These are phyloP conservation scores for Mycena sp. DNA, from an alignment of 1,284 basidiomycete species.

Conservation along the genomic window DNA sequence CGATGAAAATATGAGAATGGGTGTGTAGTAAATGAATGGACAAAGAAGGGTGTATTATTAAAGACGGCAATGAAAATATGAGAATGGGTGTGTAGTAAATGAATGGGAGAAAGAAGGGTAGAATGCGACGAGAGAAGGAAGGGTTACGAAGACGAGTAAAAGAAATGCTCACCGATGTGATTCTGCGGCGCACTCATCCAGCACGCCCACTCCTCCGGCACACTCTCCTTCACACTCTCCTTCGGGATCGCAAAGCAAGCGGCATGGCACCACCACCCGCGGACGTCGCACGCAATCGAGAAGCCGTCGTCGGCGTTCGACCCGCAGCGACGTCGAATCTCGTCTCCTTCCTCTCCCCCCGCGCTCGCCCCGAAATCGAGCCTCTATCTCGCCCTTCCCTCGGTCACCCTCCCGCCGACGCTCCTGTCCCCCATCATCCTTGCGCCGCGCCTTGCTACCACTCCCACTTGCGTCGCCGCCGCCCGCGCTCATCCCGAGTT, in stretches of 20 bases:
- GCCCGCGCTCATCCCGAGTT: neutral
- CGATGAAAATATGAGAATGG: too few species aligned
- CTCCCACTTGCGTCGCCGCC: neutral
- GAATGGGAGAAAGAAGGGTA: too few species aligned
- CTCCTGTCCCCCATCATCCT: neutral
- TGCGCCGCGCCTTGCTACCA: neutral
- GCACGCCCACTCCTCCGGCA: neutral
- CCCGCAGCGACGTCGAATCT: neutral
- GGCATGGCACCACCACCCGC: constrained; percentile 7
- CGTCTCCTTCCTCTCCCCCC: neutral
- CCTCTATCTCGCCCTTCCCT: constrained; percentile 11
- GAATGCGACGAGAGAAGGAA: too few species aligned
- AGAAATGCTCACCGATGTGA: too few species aligned
- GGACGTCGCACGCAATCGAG: neutral
- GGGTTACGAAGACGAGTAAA: too few species aligned
- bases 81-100: too few species aligned
- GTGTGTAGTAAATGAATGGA: too few species aligned
- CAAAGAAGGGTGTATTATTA: too few species aligned
- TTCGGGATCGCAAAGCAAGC: neutral
- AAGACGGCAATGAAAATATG: too few species aligned
- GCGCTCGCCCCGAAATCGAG: neutral
- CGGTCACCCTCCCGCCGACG: too few species aligned
- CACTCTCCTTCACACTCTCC: neutral
- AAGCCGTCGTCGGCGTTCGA: neutral
- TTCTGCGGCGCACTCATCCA: neutral